Evolutionary conservation across 2,329 filamentous ascomycete genomes (phyloP).

Genomic region (Dendrostoma leiphaemia): DNA sequence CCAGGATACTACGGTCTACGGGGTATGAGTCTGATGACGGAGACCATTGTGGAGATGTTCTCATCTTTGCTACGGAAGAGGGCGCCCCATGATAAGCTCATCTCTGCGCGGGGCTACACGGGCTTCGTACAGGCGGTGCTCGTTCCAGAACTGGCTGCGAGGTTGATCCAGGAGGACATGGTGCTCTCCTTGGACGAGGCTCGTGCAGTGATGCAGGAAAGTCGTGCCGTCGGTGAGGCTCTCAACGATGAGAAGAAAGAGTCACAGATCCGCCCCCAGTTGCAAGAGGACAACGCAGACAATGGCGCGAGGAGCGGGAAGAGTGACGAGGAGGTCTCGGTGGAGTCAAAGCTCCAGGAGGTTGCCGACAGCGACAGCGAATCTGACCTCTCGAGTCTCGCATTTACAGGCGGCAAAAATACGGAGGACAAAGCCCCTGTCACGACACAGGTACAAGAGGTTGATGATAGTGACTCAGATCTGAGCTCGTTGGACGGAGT

Average conservation of each 20-base stretch:
- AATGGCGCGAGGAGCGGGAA: slow-evolving; percentile 24
- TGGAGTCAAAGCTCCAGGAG: slow-evolving; percentile 4
- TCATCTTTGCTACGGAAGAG: slow-evolving; percentile 58
- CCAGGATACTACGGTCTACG: slow-evolving; percentile 83
- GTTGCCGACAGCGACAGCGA: slow-evolving; percentile 5
- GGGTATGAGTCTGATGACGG: slow-evolving; percentile 70
- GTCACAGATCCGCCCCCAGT: slow-evolving; percentile 23
- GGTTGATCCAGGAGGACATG: slow-evolving; percentile 58
- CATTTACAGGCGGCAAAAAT: not conserved
- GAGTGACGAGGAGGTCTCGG: not conserved
- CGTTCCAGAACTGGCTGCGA: slow-evolving; percentile 66
- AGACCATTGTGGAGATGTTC: slow-evolving; percentile 62
- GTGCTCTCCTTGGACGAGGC: slow-evolving; percentile 40
- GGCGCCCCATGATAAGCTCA: slow-evolving; percentile 61
- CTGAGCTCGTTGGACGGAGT: not conserved
- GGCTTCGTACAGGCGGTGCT: slow-evolving; percentile 72
- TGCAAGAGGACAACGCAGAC: slow-evolving; percentile 24
- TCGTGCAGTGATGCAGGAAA: slow-evolving; percentile 60
- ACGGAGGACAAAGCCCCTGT: not conserved
- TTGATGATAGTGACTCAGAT: slow-evolving; percentile 13
- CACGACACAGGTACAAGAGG: not conserved
- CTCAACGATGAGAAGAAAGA: slow-evolving; percentile 65
- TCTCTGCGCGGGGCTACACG: slow-evolving; percentile 64
- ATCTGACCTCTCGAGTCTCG: slow-evolving; percentile 1
- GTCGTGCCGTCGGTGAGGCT: slow-evolving; percentile 64